A percentile compares a stretch with the other conserved stretches of the same genome.
These are phyloP conservation scores for Penicillium verrucosum DNA, from an alignment of 2,329 filamentous ascomycete genomes.

Conservation along the genomic window DNA sequence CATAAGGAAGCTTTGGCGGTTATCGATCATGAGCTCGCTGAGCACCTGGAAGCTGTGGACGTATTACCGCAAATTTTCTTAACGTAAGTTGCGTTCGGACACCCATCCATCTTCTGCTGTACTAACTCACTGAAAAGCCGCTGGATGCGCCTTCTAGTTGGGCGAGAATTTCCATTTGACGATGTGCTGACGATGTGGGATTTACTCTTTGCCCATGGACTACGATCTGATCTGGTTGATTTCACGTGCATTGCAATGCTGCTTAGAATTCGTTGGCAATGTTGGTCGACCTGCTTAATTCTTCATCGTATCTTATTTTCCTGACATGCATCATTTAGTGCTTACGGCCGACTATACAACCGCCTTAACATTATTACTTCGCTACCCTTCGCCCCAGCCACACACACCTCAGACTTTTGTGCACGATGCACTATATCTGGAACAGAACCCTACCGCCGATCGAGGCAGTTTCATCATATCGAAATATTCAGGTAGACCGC, in stretches of 20 bases:
- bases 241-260: constrained; percentile 94
- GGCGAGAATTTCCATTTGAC: constrained; percentile 86
- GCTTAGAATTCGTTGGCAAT: constrained; percentile 82
- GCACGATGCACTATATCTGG: constrained; percentile 68
- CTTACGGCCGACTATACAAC: constrained; percentile 83
- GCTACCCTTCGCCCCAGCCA: constrained; percentile 69
- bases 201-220: constrained; percentile 80
- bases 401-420: constrained; percentile 75
- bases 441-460: constrained; percentile 43
- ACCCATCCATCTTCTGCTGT: neutral
- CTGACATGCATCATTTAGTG: constrained; percentile 51
- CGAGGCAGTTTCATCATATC: constrained; percentile 45
- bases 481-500: constrained; percentile 47
- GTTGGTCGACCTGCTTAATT: constrained; percentile 50
- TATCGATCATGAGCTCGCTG: constrained; percentile 77
- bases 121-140: constrained; percentile 53
- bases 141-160: constrained; percentile 91
- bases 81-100: constrained; percentile 58
- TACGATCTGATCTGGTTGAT: constrained; percentile 75
- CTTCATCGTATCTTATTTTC: constrained; percentile 7
- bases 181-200: constrained; percentile 87
- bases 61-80: constrained; percentile 95
- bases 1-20: constrained; percentile 76
- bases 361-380: constrained; percentile 75
- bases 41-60: constrained; percentile 77